Evolutionary conservation across 768 basidiomycete genomes (phyloP), one percentile per base, ranked within the genome.

Genomic region (Pholiota microspora): DNA sequence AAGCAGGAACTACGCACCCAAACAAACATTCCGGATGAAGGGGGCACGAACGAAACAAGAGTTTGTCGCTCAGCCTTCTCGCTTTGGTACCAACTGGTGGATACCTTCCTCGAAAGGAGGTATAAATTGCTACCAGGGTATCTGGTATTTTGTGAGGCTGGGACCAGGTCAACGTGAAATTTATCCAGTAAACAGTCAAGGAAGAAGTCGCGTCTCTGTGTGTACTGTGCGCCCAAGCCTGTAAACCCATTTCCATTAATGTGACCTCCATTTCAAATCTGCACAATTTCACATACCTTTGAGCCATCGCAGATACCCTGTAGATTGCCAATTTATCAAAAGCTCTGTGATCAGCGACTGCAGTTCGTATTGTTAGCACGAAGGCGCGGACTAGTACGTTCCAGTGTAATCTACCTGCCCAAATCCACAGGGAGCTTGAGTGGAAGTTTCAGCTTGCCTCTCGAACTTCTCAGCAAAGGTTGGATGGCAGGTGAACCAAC

Each of bases 11-110:
- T 24, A 66, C 77, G 49, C 63, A 84, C 84, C 85, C 85, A 88
- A 28, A 86, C 58, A 69, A 91, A 93, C 92, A 93, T 94, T 7
- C 92, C 92, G n/a, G 86, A 78, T 1, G 80, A 79, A 0, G 91
- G 90, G 10, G 89, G 86, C 1, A 89, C 79, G 64, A 92, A 86
- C 45, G 81, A 84, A 58, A 92, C 79, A 55, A 86, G 34, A 15
- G 53, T 53, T 29, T 46, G 52, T 21, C 27, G 45, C 7, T 49
- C 52, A 34, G 49, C 47, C 54, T 66, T 63, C 45, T 62, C 53
- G 42, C 51, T 49, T 15, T 21, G 40, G 29, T 49, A 28, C 44
- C 53, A 49, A 12, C 25, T 35, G 8, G 44, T 28, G 2, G 40
- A 59, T 28, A 57, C 67, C 65, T 74, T 78, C 40, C 66, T 62